Base-by-base conservation (phyloP, 768 basidiomycete genomes). In the Pleurotus pulmonarius region DNA sequence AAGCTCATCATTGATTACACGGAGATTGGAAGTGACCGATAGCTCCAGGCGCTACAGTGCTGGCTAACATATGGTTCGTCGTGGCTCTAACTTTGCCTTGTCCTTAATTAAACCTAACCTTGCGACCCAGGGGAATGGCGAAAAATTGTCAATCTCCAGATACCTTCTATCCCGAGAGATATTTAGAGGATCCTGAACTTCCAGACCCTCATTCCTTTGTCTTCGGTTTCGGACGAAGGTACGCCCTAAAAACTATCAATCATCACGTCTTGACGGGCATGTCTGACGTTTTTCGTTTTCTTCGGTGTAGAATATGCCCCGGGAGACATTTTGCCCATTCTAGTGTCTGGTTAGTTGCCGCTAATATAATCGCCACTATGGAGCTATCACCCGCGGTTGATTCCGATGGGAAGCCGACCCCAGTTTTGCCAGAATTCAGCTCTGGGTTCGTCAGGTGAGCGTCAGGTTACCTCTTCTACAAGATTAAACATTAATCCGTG, bases 201-300 rank as follows among this genome's bases (percentile, higher is more conserved):
- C 70, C 71, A 16, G 76, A 83, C 65, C 80, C 82, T 29, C 69
- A 74, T 29, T 74, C 75, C 37, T 63, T 80, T 38, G 72, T 81
- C 16, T 85, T 83, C 60, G 83, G 83, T 6, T 85, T 85, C 66
- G 83, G 83, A 26, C 72, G 83, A 55, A 70, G 81, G 79, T 80
- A 56, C 66, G 69, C 53, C 24, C 46, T 38, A 8, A 51, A 38
- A 26, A 48, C 46, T 43, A 57, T 57, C 54, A 37, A 34, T 34
- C 29, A 34, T 9, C 29, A 34, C 29, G 29, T 34, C 29, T 34
- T 34, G 29, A 2, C 29, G 29, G 8, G 11, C 29, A 11, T 34
- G 11, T 34, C 29, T 34, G 29, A 34, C 29, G 29, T 34, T 34
- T 34, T 34, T 34, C 29, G 8, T 11, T 25, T 59, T 48, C 37